Base-by-base conservation (phyloP, 164 flowering plant genomes). In the Vitis vinifera region DNA sequence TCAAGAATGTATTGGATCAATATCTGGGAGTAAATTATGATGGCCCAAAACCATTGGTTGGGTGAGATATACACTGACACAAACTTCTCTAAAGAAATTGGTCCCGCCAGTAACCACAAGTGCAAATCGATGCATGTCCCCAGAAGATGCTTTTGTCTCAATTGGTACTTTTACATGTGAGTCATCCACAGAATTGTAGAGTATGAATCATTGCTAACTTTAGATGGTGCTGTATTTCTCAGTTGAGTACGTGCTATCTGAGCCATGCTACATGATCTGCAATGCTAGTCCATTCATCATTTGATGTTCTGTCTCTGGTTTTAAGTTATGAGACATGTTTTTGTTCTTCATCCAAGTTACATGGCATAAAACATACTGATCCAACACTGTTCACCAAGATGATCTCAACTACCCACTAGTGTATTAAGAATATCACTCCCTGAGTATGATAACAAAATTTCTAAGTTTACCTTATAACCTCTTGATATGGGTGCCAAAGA, bases 1-100 rank as follows among this genome's bases (percentile, higher is more conserved):
- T 87, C 77, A 84, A 74, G 70, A 90, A 83, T 78, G 93, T 92
- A 31, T 64, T 95, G 80, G 91, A 84, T 62, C 80, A 85, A 71
- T 86, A 84, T 66, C 27, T 90, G 80, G 97, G 93, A 61, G 83
- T 83, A 48, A 80, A 76, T 30, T 67, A 78, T 68, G 83, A 81
- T 51, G 73, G 78, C 55, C 68, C 74, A 58, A 75, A 77, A 66
- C 73, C 67, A 61, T 60, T 13, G 51, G 71, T 52, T 59, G 57
- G 72, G 52, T 71, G 77, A 82, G 70, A 57, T 55, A 55, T 73
- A 48, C 29, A 9, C 53, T 57, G 69, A 66, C 37, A 55, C 68
- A 68, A 57, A 0, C 68, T 17, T 52, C 51, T 61, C 51, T 63
- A 56, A 70, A 56, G 65, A 68, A 78, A 64, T 63, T 64, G 80